phyloP scores from a whole-genome alignment of 2,329 filamentous ascomycete species.

The Raffaelea albimanens region DNA sequence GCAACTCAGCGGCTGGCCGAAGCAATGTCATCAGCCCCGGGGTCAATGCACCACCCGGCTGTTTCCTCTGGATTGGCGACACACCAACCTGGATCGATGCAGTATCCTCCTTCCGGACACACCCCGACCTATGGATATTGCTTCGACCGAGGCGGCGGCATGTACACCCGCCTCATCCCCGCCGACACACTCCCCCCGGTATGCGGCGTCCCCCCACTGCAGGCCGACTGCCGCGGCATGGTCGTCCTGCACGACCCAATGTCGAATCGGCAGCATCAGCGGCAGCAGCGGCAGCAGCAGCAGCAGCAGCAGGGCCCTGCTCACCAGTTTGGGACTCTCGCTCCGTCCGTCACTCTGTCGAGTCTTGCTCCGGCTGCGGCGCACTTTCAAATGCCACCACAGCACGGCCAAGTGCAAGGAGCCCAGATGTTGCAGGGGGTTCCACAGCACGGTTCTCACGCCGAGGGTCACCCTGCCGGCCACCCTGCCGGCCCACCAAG shows the following conservation, averaged over 20 bases:
- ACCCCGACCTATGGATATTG: slow-evolving; percentile 38
- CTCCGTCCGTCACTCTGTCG: not conserved
- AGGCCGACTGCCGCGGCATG: slow-evolving; percentile 31
- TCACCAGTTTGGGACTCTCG: not conserved
- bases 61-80: not conserved
- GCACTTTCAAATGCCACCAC: too few species aligned
- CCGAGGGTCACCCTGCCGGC: not conserved
- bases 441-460: too few species aligned
- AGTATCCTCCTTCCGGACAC: too few species aligned
- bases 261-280: not conserved
- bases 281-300: too few species aligned
- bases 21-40: not conserved
- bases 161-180: slow-evolving; percentile 44
- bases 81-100: too few species aligned
- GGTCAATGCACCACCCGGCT: not conserved
- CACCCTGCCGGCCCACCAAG: not conserved
- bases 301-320: too few species aligned
- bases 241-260: slow-evolving; percentile 28
- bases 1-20: too few species aligned
- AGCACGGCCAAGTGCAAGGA: too few species aligned
- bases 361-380: too few species aligned
- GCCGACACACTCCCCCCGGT: slow-evolving; percentile 42
- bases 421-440: too few species aligned
- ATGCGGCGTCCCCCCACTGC: slow-evolving; percentile 30
- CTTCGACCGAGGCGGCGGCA: slow-evolving; percentile 42